Percentiles rank a stretch among this genome's conserved stretches.
phyloP scores from a whole-genome alignment of 495 filamentous ascomycete species.

The Cercophora newfieldiana region DNA sequence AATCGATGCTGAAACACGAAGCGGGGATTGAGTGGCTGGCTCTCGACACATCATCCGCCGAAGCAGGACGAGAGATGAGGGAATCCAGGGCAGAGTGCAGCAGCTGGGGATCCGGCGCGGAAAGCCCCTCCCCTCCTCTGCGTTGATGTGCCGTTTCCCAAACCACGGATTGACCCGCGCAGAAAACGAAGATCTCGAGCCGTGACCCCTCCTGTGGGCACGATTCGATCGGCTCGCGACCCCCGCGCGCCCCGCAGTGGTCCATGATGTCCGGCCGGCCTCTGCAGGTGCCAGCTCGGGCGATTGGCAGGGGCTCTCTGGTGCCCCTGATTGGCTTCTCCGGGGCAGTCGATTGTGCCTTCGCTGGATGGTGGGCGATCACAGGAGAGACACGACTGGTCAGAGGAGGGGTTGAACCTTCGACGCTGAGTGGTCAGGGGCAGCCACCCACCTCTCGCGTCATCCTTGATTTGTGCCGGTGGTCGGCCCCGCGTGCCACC shows the following conservation, averaged over 20 bases:
- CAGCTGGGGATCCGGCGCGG: slow-evolving; percentile 11
- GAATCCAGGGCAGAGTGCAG: slow-evolving; percentile 4
- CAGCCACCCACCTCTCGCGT: slow-evolving; percentile 16
- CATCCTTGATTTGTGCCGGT: slow-evolving; percentile 3
- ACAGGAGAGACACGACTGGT: slow-evolving; percentile 15
- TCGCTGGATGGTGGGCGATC: background rate
- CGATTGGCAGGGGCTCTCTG: slow-evolving; percentile 4
- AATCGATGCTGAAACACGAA: slow-evolving; percentile 2
- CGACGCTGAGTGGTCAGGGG: slow-evolving; percentile 6
- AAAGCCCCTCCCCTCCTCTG: background rate
- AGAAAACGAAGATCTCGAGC: slow-evolving; percentile 9
- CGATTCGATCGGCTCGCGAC: slow-evolving; percentile 14
- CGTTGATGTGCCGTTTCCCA: background rate
- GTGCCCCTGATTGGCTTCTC: slow-evolving; percentile 1
- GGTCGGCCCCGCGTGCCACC: slow-evolving; percentile 14
- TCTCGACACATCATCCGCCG: slow-evolving; percentile 6
- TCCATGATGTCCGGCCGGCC: background rate
- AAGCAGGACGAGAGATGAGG: background rate
- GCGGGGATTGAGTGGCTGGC: background rate
- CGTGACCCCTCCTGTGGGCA: background rate
- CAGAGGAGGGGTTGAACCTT: slow-evolving; percentile 4
- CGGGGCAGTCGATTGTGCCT: background rate
- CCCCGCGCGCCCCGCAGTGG: background rate
- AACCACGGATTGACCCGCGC: slow-evolving; percentile 14
- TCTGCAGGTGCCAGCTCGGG: slow-evolving; percentile 6